Conservation (phyloP, 192 early-diverging fungal genomes). For the Coemansia sp. region DNA sequence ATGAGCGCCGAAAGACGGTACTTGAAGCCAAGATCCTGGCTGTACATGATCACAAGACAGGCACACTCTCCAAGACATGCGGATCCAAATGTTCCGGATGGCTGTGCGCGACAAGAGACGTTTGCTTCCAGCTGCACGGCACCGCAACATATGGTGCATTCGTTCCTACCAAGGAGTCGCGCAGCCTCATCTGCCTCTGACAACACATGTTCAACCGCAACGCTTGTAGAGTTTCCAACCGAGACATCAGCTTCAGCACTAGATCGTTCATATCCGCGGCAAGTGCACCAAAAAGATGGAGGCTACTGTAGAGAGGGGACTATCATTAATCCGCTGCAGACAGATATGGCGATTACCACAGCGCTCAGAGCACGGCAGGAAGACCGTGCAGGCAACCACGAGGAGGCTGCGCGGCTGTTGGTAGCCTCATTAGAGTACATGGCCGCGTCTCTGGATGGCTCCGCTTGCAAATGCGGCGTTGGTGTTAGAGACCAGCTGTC, state of each 20-base stretch:
- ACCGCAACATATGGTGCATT: neutral
- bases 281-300: neutral
- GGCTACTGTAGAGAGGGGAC: neutral
- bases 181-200: conserved; percentile 3
- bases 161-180: conserved; percentile 3
- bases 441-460: conserved; percentile 18
- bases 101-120: neutral
- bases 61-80: neutral
- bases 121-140: neutral
- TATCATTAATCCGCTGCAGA: neutral
- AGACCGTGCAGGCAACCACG: conserved; percentile 23
- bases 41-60: neutral
- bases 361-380: conserved; percentile 34
- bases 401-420: conserved; percentile 21
- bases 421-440: conserved; percentile 20
- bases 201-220: neutral
- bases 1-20: neutral
- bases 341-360: conserved; percentile 25
- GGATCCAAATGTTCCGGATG: neutral
- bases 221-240: neutral
- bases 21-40: neutral
- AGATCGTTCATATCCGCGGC: too few relatives aligned
- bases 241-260: neutral
- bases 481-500: conserved; percentile 25
- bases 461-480: neutral